A percentile compares a stretch with the other conserved stretches of the same genome.
These are phyloP conservation scores for Conoideocrella luteorostrata DNA, from an alignment of 2,329 filamentous ascomycete species.

Conservation along the genomic window DNA sequence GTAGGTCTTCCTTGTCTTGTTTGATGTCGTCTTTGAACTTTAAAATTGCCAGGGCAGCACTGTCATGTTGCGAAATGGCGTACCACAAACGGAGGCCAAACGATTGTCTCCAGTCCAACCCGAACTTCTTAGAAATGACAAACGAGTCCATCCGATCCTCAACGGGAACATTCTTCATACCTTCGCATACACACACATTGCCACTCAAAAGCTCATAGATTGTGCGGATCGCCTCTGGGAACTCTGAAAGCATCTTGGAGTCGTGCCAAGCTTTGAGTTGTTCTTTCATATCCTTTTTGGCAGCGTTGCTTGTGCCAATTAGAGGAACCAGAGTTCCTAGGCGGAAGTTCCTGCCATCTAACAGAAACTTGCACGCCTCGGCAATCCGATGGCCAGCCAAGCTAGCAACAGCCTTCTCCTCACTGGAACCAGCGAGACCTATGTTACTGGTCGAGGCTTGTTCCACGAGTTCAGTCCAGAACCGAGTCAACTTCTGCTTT, in stretches of 20 bases:
- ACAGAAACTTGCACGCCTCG: slow-evolving; percentile 74
- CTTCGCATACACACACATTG: slow-evolving; percentile 77
- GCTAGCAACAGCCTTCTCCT: slow-evolving; percentile 78
- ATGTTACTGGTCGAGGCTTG: slow-evolving; percentile 47
- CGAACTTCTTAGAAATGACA: slow-evolving; percentile 74
- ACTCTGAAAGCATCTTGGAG: slow-evolving; percentile 78
- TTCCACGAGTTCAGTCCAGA: slow-evolving; percentile 62
- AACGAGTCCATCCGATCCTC: slow-evolving; percentile 81
- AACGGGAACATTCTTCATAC: slow-evolving; percentile 62
- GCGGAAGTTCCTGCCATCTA: slow-evolving; percentile 71
- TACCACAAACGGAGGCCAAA: slow-evolving; percentile 93
- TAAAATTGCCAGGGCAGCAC: slow-evolving; percentile 64
- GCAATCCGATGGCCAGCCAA: slow-evolving; percentile 72
- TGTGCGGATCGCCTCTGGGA: slow-evolving; percentile 74
- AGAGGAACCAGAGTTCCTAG: slow-evolving; percentile 80
- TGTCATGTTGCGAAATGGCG: slow-evolving; percentile 60
- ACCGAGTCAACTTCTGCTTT: slow-evolving; percentile 60
- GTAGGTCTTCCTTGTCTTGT: slow-evolving; percentile 64
- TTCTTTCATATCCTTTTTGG: slow-evolving; percentile 66
- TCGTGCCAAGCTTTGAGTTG: slow-evolving; percentile 83
- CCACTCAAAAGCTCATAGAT: slow-evolving; percentile 87
- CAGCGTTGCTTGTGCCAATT: slow-evolving; percentile 65
- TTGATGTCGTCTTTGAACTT: slow-evolving; percentile 68
- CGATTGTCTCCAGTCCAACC: slow-evolving; percentile 85
- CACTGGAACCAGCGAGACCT: slow-evolving; percentile 54